Evolutionary conservation across 2,329 filamentous ascomycete species (phyloP).

Genomic region (Arthroderma sp.): DNA sequence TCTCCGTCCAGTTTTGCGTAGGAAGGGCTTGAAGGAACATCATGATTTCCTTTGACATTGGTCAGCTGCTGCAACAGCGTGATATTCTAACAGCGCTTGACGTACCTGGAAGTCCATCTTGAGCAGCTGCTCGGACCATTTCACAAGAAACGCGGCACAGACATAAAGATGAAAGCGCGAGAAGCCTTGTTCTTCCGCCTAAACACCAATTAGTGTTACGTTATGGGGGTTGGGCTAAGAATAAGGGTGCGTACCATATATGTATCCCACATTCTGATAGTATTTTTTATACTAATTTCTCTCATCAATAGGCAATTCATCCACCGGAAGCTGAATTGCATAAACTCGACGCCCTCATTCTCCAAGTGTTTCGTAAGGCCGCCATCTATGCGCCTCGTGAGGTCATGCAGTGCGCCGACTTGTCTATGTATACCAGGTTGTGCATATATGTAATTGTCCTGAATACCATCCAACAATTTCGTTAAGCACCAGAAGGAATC

Average conservation of each 20-base stretch:
- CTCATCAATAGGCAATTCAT: slow-evolving; percentile 99
- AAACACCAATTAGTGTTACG: slow-evolving; percentile 12
- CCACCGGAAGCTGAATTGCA: slow-evolving; percentile 98
- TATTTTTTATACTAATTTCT: slow-evolving; percentile 91
- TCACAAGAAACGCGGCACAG: slow-evolving; percentile 92
- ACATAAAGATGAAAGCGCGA: slow-evolving; percentile 98
- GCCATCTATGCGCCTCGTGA: slow-evolving; percentile 80
- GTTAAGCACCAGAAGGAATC: slow-evolving; percentile 98
- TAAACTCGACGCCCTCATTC: slow-evolving; percentile 87
- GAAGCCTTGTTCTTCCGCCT: slow-evolving; percentile 98
- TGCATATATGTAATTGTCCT: slow-evolving; percentile 97
- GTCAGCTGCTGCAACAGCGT: not conserved
- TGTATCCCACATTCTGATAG: slow-evolving; percentile 98
- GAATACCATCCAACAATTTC: slow-evolving; percentile 94
- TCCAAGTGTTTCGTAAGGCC: slow-evolving; percentile 78
- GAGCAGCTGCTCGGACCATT: slow-evolving; percentile 89
- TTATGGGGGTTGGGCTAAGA: not conserved
- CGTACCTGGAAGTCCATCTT: slow-evolving; percentile 82
- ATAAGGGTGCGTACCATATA: slow-evolving; percentile 59
- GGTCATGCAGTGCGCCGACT: slow-evolving; percentile 73
- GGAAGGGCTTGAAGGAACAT: slow-evolving; percentile 96
- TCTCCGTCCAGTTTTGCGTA: slow-evolving; percentile 89
- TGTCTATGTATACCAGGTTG: slow-evolving; percentile 95
- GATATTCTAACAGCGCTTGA: not conserved
- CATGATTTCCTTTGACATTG: slow-evolving; percentile 67